Percentiles rank a stretch among this genome's conserved stretches.
phyloP scores from a whole-genome alignment of 1,284 basidiomycete genomes.

The Moniliophthora roreri region DNA sequence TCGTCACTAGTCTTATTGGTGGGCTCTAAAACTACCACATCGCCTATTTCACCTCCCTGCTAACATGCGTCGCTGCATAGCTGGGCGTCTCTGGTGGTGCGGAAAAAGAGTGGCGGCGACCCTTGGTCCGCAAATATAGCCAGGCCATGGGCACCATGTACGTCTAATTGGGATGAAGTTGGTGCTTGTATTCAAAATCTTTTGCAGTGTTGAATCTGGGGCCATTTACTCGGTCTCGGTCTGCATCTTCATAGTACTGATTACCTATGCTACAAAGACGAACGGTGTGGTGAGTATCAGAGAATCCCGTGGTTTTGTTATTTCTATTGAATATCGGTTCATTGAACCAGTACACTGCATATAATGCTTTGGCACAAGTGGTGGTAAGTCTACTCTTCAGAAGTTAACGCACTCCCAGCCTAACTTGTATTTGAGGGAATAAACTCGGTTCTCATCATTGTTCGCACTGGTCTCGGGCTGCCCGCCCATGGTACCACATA shows the following conservation, averaged over 20 bases:
- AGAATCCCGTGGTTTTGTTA: no score
- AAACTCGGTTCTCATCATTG: constrained; percentile 14
- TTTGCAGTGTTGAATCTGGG: constrained; percentile 11
- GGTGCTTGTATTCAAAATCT: background rate
- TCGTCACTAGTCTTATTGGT: constrained; percentile 14
- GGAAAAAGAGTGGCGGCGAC: background rate
- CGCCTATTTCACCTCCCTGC: background rate
- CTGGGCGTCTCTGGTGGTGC: constrained; percentile 8
- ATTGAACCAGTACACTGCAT: background rate
- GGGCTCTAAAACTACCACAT: background rate
- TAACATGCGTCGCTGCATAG: background rate
- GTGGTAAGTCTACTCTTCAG: background rate
- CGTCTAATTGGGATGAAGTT: background rate
- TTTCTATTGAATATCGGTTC: background rate
- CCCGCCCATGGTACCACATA: background rate
- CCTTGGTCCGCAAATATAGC: constrained; percentile 9
- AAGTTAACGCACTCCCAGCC: no score
- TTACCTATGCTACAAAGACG: background rate
- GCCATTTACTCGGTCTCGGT: constrained; percentile 7
- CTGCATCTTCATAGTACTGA: constrained; percentile 7
- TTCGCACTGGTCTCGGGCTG: constrained; percentile 9
- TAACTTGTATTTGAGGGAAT: constrained; percentile 10
- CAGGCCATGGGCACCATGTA: constrained; percentile 8
- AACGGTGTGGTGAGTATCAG: background rate
- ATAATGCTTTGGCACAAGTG: background rate